A percentile compares a stretch with the other conserved stretches of the same genome.
phyloP scores from a whole-genome alignment of 208 protist species.

The Trypanosoma cruzi region DNA sequence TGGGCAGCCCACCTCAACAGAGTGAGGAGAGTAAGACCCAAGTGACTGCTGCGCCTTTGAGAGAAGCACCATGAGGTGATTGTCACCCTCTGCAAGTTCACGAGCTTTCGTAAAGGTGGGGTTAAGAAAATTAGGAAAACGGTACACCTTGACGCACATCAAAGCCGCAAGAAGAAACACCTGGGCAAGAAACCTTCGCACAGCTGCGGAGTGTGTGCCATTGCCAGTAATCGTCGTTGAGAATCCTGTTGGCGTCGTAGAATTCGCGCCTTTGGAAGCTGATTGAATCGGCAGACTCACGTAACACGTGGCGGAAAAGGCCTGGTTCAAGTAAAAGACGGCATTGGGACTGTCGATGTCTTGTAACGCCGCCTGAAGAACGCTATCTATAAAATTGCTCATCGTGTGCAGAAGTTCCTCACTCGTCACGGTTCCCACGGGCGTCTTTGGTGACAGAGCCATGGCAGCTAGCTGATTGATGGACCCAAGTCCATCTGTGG shows the following conservation, averaged over 20 bases:
- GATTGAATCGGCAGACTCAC: slow-evolving; percentile 62
- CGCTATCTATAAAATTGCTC: slow-evolving; percentile 75
- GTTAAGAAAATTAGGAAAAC: slow-evolving; percentile 80
- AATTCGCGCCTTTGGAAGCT: background rate
- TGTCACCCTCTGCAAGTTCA: slow-evolving; percentile 53
- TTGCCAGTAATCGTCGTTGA: slow-evolving; percentile 9
- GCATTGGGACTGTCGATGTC: slow-evolving; percentile 76
- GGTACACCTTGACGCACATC: slow-evolving; percentile 90
- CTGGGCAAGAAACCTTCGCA: slow-evolving; percentile 63
- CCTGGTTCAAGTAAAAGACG: slow-evolving; percentile 84
- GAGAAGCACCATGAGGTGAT: slow-evolving; percentile 48
- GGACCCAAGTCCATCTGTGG: slow-evolving; percentile 78
- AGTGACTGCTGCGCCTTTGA: slow-evolving; percentile 57
- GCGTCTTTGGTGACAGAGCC: slow-evolving; percentile 58
- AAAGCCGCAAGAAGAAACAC: slow-evolving; percentile 65
- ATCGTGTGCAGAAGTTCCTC: slow-evolving; percentile 64
- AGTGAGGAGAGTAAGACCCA: slow-evolving; percentile 76
- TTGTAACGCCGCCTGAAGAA: slow-evolving; percentile 69
- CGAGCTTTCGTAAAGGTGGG: slow-evolving; percentile 67
- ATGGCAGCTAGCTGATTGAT: slow-evolving; percentile 88
- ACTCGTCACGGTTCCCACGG: slow-evolving; percentile 47
- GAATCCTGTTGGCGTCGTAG: slow-evolving; percentile 8
- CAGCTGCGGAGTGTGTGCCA: slow-evolving; percentile 3
- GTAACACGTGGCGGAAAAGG: slow-evolving; percentile 72
- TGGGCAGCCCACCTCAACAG: slow-evolving; percentile 62